Evolutionary conservation across 2,329 filamentous ascomycete species (phyloP), one percentile per base, ranked within the genome.

Genomic region (Fusarium verticillioides): DNA sequence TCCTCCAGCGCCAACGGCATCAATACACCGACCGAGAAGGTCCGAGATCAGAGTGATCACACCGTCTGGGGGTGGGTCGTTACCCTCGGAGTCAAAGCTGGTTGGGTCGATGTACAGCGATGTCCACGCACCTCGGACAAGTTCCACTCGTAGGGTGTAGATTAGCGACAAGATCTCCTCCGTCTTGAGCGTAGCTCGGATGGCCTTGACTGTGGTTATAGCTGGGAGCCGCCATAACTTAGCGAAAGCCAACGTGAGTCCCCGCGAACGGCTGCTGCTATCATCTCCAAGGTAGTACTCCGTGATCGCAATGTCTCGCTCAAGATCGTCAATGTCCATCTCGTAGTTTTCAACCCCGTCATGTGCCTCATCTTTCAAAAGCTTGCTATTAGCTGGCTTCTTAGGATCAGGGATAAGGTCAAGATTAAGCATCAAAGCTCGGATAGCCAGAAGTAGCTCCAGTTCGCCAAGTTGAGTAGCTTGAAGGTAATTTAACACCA

Each of bases 61-160:
- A 56, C 89, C 89, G 76, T 94, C 91, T 26, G 91, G 89, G 1
- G 90, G 88, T 28, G 81, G 76, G 30, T 83, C 82, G 65, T 81
- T 81, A 52, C 79, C 78, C 61, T 83, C 82, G 3, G 78, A 72
- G 53, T 88, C 85, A 36, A 86, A 83, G 58, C 84, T 81, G 21
- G 87, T 86, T 16, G 84, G 81, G 75, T 93, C 92, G 42, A 93
- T 83, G 80, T 95, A 94, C 28, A 89, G 87, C 23, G 90, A 89
- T 1, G 92, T 94, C 93, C 93, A 96, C 37, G 91, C 91, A 64
- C 93, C 93, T 72, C 91, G 89, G 58, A 91, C 89, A 50, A 96
- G 86, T 82, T 95, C 92, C 72, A 92, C 87, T 63, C 93, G 90
- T 36, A 96, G 85, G 10, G 95, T 85, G 73, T 92, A 89, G 75